Evolutionary conservation across 768 basidiomycete genomes (phyloP).

Genomic region (Suillus tomentosus): DNA sequence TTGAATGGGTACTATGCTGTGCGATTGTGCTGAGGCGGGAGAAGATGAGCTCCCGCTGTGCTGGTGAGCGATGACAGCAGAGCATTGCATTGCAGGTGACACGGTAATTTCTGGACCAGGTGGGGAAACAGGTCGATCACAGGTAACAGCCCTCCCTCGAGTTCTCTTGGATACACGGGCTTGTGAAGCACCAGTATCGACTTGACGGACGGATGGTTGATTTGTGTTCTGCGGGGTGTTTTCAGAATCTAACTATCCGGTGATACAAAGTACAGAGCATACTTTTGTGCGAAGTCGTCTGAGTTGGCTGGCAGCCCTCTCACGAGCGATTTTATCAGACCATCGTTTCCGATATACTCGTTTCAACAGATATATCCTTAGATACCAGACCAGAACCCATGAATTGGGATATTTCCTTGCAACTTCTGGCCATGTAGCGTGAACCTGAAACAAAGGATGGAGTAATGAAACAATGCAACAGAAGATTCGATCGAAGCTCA

Average conservation of each 20-base stretch:
- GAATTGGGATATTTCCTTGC: background rate
- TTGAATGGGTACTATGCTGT: background rate
- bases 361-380: constrained; percentile 4
- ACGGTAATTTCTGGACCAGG: background rate
- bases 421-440: constrained; percentile 1
- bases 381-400: constrained; percentile 4
- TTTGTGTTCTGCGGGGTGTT: background rate
- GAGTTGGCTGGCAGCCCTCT: background rate
- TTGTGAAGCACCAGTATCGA: background rate
- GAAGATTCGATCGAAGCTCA: background rate
- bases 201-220: background rate
- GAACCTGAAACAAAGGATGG: background rate
- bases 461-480: background rate
- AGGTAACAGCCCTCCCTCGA: background rate
- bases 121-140: background rate
- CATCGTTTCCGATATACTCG: constrained; percentile 2
- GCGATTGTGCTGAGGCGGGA: background rate
- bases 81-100: background rate
- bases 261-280: background rate
- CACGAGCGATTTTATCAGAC: background rate
- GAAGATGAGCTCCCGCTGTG: background rate
- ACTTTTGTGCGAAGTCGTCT: background rate
- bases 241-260: background rate
- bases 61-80: background rate
- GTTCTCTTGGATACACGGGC: background rate